Evolutionary conservation across 2,329 filamentous ascomycete genomes (phyloP).

Genomic region (Anthostomella pinea): DNA sequence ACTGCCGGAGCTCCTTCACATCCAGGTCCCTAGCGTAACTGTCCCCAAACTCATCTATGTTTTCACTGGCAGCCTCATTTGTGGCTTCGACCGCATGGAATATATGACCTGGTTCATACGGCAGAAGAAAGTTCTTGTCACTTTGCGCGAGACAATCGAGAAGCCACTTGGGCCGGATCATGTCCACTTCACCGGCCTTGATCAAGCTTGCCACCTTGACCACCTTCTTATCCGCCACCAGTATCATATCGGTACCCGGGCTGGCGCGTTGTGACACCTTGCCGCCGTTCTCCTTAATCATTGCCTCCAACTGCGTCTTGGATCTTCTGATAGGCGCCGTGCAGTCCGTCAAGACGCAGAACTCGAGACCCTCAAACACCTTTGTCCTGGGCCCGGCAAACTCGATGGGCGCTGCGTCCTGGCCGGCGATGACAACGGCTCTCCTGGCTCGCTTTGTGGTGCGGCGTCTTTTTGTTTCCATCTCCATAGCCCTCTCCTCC

Average conservation of each 20-base stretch:
- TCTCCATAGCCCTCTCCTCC: slow-evolving; percentile 72
- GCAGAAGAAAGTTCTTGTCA: slow-evolving; percentile 60
- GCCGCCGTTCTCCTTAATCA: slow-evolving; percentile 83
- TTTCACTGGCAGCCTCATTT: slow-evolving; percentile 51
- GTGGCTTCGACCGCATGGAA: slow-evolving; percentile 64
- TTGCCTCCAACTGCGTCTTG: slow-evolving; percentile 74
- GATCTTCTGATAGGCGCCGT: slow-evolving; percentile 66
- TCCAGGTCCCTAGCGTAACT: slow-evolving; percentile 73
- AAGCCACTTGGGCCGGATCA: slow-evolving; percentile 80
- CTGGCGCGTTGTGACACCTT: slow-evolving; percentile 71
- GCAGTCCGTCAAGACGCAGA: slow-evolving; percentile 81
- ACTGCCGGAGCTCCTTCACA: slow-evolving; percentile 56
- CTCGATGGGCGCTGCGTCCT: slow-evolving; percentile 44
- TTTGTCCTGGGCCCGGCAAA: slow-evolving; percentile 58
- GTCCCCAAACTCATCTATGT: slow-evolving; percentile 76
- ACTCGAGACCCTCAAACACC: slow-evolving; percentile 73
- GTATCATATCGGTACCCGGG: slow-evolving; percentile 59
- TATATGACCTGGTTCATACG: slow-evolving; percentile 62
- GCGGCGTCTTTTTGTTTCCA: slow-evolving; percentile 64
- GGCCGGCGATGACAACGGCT: slow-evolving; percentile 69
- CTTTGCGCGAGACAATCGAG: slow-evolving; percentile 70
- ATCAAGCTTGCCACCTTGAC: slow-evolving; percentile 83
- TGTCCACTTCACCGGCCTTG: slow-evolving; percentile 66
- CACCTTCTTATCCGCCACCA: slow-evolving; percentile 75
- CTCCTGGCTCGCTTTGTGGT: slow-evolving; percentile 62